These are phyloP conservation scores for Diaporthe sp. DNA, from an alignment of 2,329 filamentous ascomycete species.

Conservation along the genomic window DNA sequence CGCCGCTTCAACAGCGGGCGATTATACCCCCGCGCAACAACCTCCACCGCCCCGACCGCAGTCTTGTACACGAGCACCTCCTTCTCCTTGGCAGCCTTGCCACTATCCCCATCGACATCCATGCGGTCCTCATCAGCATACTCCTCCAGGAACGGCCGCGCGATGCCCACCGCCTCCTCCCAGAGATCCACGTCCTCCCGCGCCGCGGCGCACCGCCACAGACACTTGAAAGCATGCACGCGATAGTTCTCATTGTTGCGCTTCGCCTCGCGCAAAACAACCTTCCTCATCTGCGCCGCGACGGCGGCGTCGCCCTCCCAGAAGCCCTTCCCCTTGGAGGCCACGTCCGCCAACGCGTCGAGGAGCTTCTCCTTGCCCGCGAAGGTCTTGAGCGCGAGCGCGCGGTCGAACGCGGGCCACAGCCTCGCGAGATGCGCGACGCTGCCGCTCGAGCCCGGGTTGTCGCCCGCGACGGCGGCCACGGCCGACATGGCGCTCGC, in stretches of 20 bases:
- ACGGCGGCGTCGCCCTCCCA: conserved; percentile 66
- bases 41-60: conserved; percentile 64
- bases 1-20: conserved; percentile 53
- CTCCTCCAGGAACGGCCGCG: conserved; percentile 72
- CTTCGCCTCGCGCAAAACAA: conserved; percentile 88
- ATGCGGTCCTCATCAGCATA: conserved; percentile 72
- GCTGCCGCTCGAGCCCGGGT: conserved; percentile 68
- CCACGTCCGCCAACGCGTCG: conserved; percentile 82
- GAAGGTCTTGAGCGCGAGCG: conserved; percentile 90
- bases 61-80: conserved; percentile 59
- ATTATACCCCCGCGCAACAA: conserved; percentile 63
- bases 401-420: conserved; percentile 88
- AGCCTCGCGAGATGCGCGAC: conserved; percentile 71
- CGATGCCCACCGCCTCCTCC: conserved; percentile 73
- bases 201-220: conserved; percentile 79
- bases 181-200: conserved; percentile 79
- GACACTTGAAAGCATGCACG: conserved; percentile 77
- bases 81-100: conserved; percentile 44
- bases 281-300: conserved; percentile 80
- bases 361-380: conserved; percentile 90
- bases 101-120: conserved; percentile 70
- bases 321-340: conserved; percentile 71
- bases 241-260: conserved; percentile 89
- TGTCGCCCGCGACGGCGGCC: conserved; percentile 69
- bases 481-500: conserved; percentile 80